phyloP scores from a whole-genome alignment of 1,284 basidiomycete species.

The Marasmius sp. region DNA sequence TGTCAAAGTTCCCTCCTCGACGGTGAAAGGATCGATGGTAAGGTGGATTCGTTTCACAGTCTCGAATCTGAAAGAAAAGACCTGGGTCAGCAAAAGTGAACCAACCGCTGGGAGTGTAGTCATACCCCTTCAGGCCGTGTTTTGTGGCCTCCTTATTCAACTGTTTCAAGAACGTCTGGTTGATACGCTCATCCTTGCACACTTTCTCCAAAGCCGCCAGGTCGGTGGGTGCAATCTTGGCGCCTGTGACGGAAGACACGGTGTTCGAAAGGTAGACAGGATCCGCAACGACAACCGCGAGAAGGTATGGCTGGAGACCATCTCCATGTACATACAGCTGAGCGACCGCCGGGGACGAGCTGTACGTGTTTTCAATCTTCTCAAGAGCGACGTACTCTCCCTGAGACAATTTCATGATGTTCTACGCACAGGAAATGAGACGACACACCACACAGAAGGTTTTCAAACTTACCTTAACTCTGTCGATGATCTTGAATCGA shows the following conservation, averaged over 20 bases:
- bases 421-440: constrained; percentile 48
- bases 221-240: constrained; percentile 54
- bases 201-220: constrained; percentile 52
- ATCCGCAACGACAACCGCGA: constrained; percentile 85
- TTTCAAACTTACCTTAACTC: constrained; percentile 70
- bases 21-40: constrained; percentile 67
- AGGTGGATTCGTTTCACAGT: constrained; percentile 78
- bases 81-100: not conserved
- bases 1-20: constrained; percentile 80
- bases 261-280: constrained; percentile 64
- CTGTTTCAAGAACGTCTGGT: constrained; percentile 57
- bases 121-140: constrained; percentile 76
- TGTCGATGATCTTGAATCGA: constrained; percentile 89
- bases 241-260: constrained; percentile 56
- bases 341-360: constrained; percentile 66
- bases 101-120: constrained; percentile 11
- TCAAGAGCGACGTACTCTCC: constrained; percentile 99
- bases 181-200: constrained; percentile 65
- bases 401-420: constrained; percentile 95
- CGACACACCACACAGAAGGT: constrained; percentile 8
- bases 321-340: constrained; percentile 89
- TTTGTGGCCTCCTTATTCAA: constrained; percentile 63
- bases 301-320: constrained; percentile 79
- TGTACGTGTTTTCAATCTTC: constrained; percentile 88
- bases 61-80: constrained; percentile 64